Evolutionary conservation across 2,329 filamentous ascomycete genomes (phyloP), one percentile per base, ranked within the genome.

Genomic region (Corinectria fuckeliana): DNA sequence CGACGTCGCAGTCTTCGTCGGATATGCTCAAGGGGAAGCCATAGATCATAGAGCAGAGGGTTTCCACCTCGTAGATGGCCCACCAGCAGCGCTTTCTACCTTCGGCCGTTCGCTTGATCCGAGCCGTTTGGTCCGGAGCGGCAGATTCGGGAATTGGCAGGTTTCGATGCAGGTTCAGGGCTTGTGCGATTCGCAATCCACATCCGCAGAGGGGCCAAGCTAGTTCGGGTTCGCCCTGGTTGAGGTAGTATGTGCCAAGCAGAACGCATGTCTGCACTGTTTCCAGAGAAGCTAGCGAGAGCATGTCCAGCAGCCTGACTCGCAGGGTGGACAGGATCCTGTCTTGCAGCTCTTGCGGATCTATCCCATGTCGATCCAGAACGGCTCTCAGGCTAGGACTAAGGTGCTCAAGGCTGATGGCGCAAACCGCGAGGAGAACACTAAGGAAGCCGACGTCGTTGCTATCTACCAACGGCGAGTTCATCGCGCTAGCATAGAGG

Each of bases 1-100:
- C 69, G 0, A 75, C 68, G 21, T 72, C 68, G 13, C 71, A 76
- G 52, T 77, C 75, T 0, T 44, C 55, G 30, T 75, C 75, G 0
- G 61, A 60, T 13, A 77, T 76, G 5, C 68, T 66, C 1, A 62
- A 51, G 0, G 76, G 76, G 39, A 75, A 77, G 1, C 77, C 76
- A 34, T 78, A 78, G 0, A 75, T 66, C 69, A 78, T 77, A 0
- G 76, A 77, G 52, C 74, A 77, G 20, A 77, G 76, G 0, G 74
- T 76, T 34, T 78, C 77, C 1, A 77, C 73, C 48, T 78, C 77
- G 34, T 78, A 75, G 0, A 78, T 71, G 1, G 77, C 75, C 75
- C 76, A 78, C 77, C 76, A 78, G 9, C 74, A 75, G 0, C 75
- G 71, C 16, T 78, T 77, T 11, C 71, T 52, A 0, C 69, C 67